Conservation (phyloP, 108 stramenopile genomes). For the Nannochloropsis salina region DNA sequence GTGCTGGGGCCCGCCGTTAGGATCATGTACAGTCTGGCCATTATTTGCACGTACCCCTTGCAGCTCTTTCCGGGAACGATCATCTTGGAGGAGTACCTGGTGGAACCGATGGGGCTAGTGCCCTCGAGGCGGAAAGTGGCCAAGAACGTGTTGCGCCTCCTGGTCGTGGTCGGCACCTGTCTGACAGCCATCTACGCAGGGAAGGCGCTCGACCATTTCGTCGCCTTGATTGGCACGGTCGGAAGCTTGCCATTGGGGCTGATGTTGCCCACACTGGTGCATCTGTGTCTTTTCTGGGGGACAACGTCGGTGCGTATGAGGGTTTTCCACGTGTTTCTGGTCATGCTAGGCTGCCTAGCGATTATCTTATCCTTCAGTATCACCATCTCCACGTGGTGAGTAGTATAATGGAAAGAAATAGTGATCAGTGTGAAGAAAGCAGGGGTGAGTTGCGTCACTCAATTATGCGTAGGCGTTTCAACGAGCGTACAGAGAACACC, state of each 20-base stretch:
- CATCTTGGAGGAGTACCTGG: conserved; percentile 17
- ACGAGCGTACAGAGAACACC: too few species aligned
- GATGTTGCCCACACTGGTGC: neutral
- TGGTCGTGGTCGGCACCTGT: neutral
- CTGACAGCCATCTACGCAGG: conserved; percentile 13
- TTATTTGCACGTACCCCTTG: neutral
- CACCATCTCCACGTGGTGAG: neutral
- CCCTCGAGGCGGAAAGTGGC: conserved; percentile 1
- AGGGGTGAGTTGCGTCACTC: too few species aligned
- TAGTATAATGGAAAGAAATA: neutral
- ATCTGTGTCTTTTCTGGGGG: neutral
- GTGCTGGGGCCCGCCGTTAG: conserved; percentile 3
- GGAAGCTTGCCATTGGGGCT: neutral
- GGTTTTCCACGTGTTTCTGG: neutral
- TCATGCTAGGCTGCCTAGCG: neutral
- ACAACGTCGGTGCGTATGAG: neutral
- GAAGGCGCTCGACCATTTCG: conserved; percentile 3
- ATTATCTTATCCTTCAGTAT: neutral
- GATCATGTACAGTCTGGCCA: conserved; percentile 20
- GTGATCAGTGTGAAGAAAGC: too few species aligned
- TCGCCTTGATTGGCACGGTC: neutral
- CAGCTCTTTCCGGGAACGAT: neutral
- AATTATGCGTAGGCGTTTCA: too few species aligned
- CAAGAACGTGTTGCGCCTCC: neutral
- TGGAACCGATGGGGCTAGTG: neutral